Conservation (phyloP, 129 eudicot genomes). For the Tagetes patula region DNA sequence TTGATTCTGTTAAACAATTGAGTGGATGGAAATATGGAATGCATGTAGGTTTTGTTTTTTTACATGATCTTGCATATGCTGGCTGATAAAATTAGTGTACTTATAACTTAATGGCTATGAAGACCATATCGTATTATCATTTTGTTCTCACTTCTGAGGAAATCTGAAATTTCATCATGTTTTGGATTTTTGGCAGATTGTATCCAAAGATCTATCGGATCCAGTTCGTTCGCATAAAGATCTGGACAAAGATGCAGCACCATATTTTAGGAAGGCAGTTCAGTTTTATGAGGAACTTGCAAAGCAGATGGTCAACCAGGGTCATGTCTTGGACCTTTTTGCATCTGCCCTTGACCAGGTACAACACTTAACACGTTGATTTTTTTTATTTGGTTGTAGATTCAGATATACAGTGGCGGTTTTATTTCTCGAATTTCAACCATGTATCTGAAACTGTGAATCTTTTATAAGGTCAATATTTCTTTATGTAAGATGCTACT, state of each 20-base stretch:
- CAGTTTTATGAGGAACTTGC: constrained; percentile 78
- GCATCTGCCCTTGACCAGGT: constrained; percentile 99
- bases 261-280: constrained; percentile 83
- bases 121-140: constrained; percentile 1
- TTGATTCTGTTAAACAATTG: not conserved
- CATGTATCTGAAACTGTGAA: not conserved
- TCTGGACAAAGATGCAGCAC: constrained; percentile 97
- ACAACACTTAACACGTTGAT: constrained; percentile 13
- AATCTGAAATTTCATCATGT: not conserved
- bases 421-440: not conserved
- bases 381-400: constrained; percentile 11
- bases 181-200: constrained; percentile 50
- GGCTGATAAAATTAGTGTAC: constrained; percentile 1
- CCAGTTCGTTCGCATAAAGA: constrained; percentile 98
- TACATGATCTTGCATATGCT: not conserved
- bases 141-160: constrained; percentile 16
- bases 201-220: constrained; percentile 87
- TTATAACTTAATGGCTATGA: constrained; percentile 4
- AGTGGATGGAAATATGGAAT: not conserved
- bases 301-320: constrained; percentile 88
- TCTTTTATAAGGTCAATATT: not conserved
- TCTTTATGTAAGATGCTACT: not conserved
- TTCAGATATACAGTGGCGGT: constrained; percentile 8
- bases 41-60: not conserved
- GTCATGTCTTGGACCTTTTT: constrained; percentile 93